Conservation (phyloP, 2,329 filamentous ascomycete species). For the Aspergillus hortae region DNA sequence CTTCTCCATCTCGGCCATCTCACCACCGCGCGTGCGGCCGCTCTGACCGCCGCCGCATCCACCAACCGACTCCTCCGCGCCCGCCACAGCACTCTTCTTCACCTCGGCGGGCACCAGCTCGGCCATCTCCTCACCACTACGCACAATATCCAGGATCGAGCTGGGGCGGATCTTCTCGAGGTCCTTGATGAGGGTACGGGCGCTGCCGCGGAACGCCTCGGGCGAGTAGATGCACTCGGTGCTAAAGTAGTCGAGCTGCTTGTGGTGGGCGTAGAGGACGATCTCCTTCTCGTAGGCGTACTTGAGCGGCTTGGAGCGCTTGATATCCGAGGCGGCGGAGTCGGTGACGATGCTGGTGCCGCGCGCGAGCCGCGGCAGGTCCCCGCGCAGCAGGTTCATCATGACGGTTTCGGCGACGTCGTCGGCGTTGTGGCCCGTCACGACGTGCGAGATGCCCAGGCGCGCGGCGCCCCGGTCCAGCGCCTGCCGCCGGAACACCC, state of each 20-base stretch:
- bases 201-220: constrained; percentile 91
- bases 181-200: constrained; percentile 88
- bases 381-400: constrained; percentile 92
- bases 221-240: constrained; percentile 98
- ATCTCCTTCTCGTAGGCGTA: constrained; percentile 99
- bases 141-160: constrained; percentile 90
- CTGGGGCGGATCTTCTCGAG: constrained; percentile 89
- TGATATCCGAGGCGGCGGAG: constrained; percentile 76
- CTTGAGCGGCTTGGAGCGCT: constrained; percentile 93
- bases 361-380: constrained; percentile 79
- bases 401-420: constrained; percentile 96
- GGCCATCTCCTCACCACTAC: constrained; percentile 95
- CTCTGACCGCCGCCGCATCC: constrained; percentile 69
- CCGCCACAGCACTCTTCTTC: constrained; percentile 25
- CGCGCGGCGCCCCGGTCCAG: constrained; percentile 87
- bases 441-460: constrained; percentile 84
- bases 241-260: constrained; percentile 94
- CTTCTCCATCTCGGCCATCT: constrained; percentile 80
- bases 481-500: constrained; percentile 90
- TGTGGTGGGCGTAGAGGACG: constrained; percentile 94
- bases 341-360: constrained; percentile 88
- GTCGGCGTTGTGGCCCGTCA: constrained; percentile 96
- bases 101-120: constrained; percentile 67
- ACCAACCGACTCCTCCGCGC: constrained; percentile 51
- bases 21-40: constrained; percentile 64